A percentile compares a stretch with the other conserved stretches of the same genome.
Evolutionary conservation across 495 filamentous ascomycete species (phyloP).

Genomic region (Talaromyces borbonicus): DNA sequence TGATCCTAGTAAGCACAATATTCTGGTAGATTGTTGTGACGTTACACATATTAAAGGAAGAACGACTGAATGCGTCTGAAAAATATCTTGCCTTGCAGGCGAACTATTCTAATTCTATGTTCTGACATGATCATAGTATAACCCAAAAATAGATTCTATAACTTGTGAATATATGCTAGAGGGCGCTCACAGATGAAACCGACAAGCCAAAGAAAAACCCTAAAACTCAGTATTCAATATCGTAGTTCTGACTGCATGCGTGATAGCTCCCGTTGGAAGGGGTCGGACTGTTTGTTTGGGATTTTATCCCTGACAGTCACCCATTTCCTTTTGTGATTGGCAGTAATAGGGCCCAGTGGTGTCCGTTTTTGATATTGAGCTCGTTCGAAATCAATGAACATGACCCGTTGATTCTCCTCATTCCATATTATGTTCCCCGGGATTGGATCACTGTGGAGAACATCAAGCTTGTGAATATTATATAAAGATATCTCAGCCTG

Average conservation of each 20-base stretch:
- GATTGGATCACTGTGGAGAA: constrained; percentile 13
- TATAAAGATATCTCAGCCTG: constrained; percentile 10
- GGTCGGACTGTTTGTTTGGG: constrained; percentile 5
- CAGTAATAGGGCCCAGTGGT: constrained; percentile 11
- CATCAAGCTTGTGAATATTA: constrained; percentile 9
- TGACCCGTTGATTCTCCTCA: constrained; percentile 12
- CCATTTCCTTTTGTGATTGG: constrained; percentile 8
- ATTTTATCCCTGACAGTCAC: constrained; percentile 6
- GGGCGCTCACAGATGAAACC: not conserved
- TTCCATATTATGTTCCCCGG: not conserved
- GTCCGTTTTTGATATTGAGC: constrained; percentile 9
- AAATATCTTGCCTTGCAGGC: too few species aligned
- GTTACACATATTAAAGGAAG: too few species aligned
- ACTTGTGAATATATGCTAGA: too few species aligned
- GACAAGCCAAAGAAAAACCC: not conserved
- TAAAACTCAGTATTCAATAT: constrained; percentile 2
- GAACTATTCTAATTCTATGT: too few species aligned
- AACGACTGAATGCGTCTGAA: too few species aligned
- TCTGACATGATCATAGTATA: too few species aligned
- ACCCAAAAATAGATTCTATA: too few species aligned
- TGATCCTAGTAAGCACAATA: too few species aligned
- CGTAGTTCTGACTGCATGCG: constrained; percentile 8
- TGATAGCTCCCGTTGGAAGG: constrained; percentile 8
- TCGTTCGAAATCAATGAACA: constrained; percentile 20
- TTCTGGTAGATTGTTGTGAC: too few species aligned